These are phyloP conservation scores for Pseudofabraea citricarpa DNA, from an alignment of 2,329 filamentous ascomycete species.

Conservation along the genomic window DNA sequence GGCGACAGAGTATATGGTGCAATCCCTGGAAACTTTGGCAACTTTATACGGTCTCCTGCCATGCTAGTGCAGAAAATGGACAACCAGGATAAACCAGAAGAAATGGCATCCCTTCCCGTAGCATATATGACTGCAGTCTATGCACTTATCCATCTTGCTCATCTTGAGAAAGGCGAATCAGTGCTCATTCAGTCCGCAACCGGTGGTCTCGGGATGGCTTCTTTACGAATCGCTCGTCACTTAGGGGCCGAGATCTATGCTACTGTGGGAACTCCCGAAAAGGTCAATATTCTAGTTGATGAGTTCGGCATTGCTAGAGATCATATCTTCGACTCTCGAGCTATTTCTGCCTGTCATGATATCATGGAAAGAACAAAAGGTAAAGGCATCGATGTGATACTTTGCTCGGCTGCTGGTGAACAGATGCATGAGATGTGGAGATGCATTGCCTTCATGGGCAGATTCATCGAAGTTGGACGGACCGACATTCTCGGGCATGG, in stretches of 20 bases:
- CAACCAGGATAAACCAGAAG: slow-evolving; percentile 7
- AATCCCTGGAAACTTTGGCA: background rate
- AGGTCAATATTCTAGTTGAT: slow-evolving; percentile 9
- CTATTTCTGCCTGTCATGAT: background rate
- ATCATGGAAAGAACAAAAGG: background rate
- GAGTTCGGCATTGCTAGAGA: slow-evolving; percentile 14
- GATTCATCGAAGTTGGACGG: background rate
- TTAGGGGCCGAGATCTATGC: slow-evolving; percentile 22
- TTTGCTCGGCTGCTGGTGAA: background rate
- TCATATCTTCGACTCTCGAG: background rate
- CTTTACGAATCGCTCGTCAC: slow-evolving; percentile 20
- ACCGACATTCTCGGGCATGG: background rate
- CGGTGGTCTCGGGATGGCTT: slow-evolving; percentile 26
- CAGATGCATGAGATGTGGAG: background rate
- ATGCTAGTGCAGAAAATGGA: background rate
- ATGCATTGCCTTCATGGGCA: background rate
- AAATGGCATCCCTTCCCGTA: slow-evolving; percentile 10
- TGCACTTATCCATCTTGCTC: slow-evolving; percentile 8
- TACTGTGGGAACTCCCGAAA: slow-evolving; percentile 11
- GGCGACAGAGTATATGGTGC: background rate
- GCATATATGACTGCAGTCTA: slow-evolving; percentile 13
- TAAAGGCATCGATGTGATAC: background rate
- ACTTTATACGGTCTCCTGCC: background rate
- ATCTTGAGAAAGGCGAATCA: slow-evolving; percentile 12
- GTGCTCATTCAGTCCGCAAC: slow-evolving; percentile 27